phyloP scores from a whole-genome alignment of 129 eudicot genomes.

The Pulicaria dysenterica region DNA sequence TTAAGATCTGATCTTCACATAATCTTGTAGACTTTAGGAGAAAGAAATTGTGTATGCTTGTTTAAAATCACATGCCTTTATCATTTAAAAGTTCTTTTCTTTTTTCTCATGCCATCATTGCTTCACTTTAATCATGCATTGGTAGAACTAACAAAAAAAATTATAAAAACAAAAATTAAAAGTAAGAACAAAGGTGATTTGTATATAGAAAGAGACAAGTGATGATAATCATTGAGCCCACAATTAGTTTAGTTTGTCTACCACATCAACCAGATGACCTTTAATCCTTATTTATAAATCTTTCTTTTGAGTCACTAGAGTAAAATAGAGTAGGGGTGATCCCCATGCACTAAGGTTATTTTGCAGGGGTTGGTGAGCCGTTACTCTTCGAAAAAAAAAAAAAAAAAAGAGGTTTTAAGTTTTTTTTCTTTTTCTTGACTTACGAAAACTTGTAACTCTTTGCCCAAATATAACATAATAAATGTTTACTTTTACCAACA shows the following conservation, averaged over 20 bases:
- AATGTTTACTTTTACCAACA: no score
- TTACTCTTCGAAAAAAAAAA: no score
- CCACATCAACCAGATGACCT: conserved; percentile 24
- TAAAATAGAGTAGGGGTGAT: neutral
- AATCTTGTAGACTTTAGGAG: neutral
- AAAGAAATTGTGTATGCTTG: conserved; percentile 26
- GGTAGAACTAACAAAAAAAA: conserved; percentile 1
- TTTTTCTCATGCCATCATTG: conserved; percentile 39
- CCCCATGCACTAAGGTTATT: neutral
- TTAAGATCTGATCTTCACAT: conserved; percentile 4
- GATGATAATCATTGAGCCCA: conserved; percentile 26
- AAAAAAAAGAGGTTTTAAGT: no score
- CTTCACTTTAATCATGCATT: conserved; percentile 46
- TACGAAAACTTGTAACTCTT: no score
- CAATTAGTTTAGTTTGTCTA: conserved; percentile 20
- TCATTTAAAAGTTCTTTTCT: conserved; percentile 36
- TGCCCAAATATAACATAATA: no score
- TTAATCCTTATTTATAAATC: conserved; percentile 5
- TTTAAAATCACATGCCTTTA: conserved; percentile 37
- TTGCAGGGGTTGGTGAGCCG: conserved; percentile 12
- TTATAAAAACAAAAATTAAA: neutral
- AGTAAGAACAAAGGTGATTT: neutral
- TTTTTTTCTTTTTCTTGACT: no score
- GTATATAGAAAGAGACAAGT: conserved; percentile 24
- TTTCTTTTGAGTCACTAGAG: neutral